phyloP scores from a whole-genome alignment of 192 early-diverging fungal genomes.

The Kickxella alabastrina region DNA sequence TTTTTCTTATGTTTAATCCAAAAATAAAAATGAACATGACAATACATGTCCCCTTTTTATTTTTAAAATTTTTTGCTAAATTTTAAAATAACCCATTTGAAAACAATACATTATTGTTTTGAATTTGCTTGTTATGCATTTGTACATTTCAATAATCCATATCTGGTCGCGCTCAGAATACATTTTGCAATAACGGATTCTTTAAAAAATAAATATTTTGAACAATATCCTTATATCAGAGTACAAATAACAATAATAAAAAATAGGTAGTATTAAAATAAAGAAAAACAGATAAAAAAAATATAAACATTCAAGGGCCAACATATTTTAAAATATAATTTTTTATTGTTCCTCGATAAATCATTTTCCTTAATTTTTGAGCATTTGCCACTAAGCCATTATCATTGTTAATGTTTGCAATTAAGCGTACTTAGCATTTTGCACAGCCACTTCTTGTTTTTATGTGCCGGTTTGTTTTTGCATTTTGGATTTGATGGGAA shows the following conservation, averaged over 20 bases:
- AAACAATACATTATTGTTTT: neutral
- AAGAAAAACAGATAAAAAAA: too few relatives aligned
- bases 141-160: neutral
- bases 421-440: too few relatives aligned
- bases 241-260: too few relatives aligned
- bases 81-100: neutral
- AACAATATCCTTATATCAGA: too few relatives aligned
- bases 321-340: neutral
- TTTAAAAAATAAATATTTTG: neutral
- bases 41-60: neutral
- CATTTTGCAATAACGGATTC: neutral
- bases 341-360: neutral
- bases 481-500: too few relatives aligned
- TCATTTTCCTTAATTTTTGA: neutral
- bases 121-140: neutral
- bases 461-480: too few relatives aligned
- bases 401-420: neutral
- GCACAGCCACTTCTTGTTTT: too few relatives aligned
- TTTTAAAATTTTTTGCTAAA: too few relatives aligned
- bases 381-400: neutral
- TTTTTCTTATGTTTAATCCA: neutral
- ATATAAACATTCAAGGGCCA: neutral
- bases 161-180: neutral
- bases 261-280: neutral
- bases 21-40: neutral